Conservation (phyloP, 305 asterid species). For the Solanum hybrid region DNA sequence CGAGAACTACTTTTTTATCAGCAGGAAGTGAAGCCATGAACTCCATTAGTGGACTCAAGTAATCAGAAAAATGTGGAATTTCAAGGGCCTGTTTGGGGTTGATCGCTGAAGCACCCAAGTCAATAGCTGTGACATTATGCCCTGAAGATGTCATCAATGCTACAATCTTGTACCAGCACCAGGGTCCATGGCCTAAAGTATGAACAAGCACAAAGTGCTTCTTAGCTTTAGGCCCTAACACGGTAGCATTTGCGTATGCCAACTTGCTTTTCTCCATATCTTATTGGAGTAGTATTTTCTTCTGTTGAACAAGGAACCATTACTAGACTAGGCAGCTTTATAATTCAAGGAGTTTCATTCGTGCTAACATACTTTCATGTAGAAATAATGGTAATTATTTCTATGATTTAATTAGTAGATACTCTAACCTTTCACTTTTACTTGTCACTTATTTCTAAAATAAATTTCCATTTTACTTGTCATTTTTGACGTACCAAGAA, state of each 20-base stretch:
- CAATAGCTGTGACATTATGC: constrained; percentile 9
- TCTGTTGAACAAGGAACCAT: too few relatives aligned
- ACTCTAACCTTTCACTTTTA: too few relatives aligned
- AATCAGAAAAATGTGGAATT: background rate
- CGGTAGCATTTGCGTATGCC: background rate
- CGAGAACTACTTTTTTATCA: constrained; percentile 24
- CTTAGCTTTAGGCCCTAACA: too few relatives aligned
- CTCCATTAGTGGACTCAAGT: constrained; percentile 14
- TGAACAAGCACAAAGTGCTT: constrained; percentile 23
- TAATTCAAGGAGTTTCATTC: too few relatives aligned
- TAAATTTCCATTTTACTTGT: too few relatives aligned
- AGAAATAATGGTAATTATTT: too few relatives aligned
- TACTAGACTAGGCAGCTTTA: too few relatives aligned
- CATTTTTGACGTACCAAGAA: too few relatives aligned
- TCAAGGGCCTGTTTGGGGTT: background rate
- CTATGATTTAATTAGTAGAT: too few relatives aligned
- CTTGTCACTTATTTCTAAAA: too few relatives aligned
- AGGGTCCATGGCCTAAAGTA: constrained; percentile 16
- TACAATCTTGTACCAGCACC: constrained; percentile 10
- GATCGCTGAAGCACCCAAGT: constrained; percentile 4
- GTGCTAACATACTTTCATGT: too few relatives aligned
- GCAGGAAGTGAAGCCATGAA: constrained; percentile 4
- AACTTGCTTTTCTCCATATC: background rate
- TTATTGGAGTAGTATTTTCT: too few relatives aligned
- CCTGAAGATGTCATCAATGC: constrained; percentile 3